phyloP scores from a whole-genome alignment of 768 basidiomycete species.

The Lanmaoa pseudosensibilis region DNA sequence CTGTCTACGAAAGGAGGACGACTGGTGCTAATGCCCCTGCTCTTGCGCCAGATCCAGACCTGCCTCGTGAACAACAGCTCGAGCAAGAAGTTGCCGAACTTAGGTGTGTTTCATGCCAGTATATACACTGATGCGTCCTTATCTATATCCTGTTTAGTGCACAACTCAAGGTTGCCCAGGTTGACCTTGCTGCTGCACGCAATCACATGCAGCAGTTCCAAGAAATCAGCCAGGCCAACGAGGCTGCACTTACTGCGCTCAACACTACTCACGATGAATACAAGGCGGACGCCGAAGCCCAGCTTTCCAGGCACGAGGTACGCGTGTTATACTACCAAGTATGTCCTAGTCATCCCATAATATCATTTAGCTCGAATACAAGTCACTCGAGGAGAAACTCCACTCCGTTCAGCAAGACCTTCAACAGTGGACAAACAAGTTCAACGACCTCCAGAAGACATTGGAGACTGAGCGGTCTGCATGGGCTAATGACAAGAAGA shows the following conservation, averaged over 20 bases:
- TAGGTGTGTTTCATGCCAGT: conserved; percentile 46
- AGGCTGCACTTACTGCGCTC: conserved; percentile 68
- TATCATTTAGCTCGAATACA: conserved; percentile 55
- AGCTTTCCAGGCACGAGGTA: conserved; percentile 69
- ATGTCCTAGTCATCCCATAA: background rate
- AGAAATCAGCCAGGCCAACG: conserved; percentile 81
- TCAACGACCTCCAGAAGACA: conserved; percentile 58
- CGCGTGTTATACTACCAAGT: background rate
- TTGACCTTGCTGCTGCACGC: conserved; percentile 70
- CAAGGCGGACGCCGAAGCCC: conserved; percentile 68
- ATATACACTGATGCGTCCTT: background rate
- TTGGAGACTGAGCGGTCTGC: conserved; percentile 68
- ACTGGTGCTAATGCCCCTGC: conserved; percentile 31
- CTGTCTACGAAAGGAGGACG: conserved; percentile 78
- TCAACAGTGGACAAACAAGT: conserved; percentile 45
- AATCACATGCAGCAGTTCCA: conserved; percentile 82
- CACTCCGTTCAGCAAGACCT: conserved; percentile 55
- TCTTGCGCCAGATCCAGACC: conserved; percentile 42
- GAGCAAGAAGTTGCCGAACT: conserved; percentile 85
- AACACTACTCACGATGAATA: conserved; percentile 80
- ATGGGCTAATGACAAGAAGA: conserved; percentile 79
- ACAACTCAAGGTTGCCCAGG: conserved; percentile 72
- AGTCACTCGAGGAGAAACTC: conserved; percentile 63
- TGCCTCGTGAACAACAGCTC: conserved; percentile 74
- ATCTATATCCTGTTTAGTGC: conserved; percentile 43